A percentile compares a stretch with the other conserved stretches of the same genome.
These are phyloP conservation scores for Entophlyctis luteolus DNA, from an alignment of 192 early-diverging fungal species.

Conservation along the genomic window DNA sequence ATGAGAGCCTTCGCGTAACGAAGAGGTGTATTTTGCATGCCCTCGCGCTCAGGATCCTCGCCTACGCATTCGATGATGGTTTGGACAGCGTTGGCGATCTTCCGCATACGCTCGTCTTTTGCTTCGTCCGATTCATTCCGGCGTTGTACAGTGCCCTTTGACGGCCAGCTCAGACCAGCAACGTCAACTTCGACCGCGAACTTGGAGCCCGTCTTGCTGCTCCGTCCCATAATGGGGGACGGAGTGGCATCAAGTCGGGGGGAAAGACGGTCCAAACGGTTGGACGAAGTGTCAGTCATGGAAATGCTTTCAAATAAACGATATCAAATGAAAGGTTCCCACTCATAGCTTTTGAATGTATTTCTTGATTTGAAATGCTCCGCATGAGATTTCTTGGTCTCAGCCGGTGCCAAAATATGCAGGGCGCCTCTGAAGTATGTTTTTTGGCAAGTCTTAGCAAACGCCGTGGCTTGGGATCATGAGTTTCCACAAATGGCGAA, in stretches of 20 bases:
- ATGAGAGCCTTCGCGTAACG: conserved; percentile 95
- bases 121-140: conserved; percentile 75
- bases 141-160: conserved; percentile 73
- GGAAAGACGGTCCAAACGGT: background rate
- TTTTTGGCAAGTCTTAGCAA: too few species aligned
- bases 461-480: too few species aligned
- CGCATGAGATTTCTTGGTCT: too few species aligned
- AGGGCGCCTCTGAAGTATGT: too few species aligned
- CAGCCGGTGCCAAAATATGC: too few species aligned
- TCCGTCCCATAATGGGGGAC: background rate
- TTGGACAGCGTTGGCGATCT: conserved; percentile 79
- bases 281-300: background rate
- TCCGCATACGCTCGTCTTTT: conserved; percentile 62
- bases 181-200: conserved; percentile 26
- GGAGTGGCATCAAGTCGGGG: background rate
- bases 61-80: conserved; percentile 90
- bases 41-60: conserved; percentile 91
- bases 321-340: too few species aligned
- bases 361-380: too few species aligned
- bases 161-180: conserved; percentile 44
- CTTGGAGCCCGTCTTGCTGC: background rate
- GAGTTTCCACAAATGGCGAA: too few species aligned
- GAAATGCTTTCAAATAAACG: too few species aligned
- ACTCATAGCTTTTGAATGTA: too few species aligned
- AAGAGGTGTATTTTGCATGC: conserved; percentile 90